These are phyloP conservation scores for Viola odorata DNA, from an alignment of 345 rosid species.

Conservation along the genomic window DNA sequence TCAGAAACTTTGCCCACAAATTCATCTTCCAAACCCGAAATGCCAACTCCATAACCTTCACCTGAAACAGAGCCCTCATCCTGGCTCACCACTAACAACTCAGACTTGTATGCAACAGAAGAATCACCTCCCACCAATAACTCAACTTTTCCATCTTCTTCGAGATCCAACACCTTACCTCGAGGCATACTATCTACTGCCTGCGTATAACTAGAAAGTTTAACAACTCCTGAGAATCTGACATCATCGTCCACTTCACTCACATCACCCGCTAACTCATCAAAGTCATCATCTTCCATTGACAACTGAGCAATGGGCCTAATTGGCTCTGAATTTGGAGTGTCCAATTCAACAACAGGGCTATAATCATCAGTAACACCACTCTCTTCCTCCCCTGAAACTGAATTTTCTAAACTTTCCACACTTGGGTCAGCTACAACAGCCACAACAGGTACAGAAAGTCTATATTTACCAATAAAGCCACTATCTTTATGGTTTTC, in stretches of 20 bases:
- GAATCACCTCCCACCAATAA: slow-evolving; percentile 2
- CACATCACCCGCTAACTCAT: slow-evolving; percentile 30
- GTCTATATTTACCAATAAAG: slow-evolving; percentile 17
- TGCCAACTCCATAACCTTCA: slow-evolving; percentile 7
- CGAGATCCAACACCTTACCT: slow-evolving; percentile 17
- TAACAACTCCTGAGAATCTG: slow-evolving; percentile 19
- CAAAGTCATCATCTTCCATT: slow-evolving; percentile 49
- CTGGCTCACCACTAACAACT: background rate
- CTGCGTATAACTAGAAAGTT: slow-evolving; percentile 23
- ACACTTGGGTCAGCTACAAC: slow-evolving; percentile 12
- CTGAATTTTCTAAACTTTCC: slow-evolving; percentile 5
- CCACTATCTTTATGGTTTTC: slow-evolving; percentile 28
- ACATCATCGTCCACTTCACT: slow-evolving; percentile 28
- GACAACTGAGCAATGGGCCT: slow-evolving; percentile 63
- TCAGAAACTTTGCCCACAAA: slow-evolving; percentile 7
- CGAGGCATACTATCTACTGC: slow-evolving; percentile 22
- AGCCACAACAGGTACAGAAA: slow-evolving; percentile 22
- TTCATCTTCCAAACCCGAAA: slow-evolving; percentile 14
- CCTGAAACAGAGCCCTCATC: slow-evolving; percentile 6
- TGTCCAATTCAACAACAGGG: slow-evolving; percentile 18
- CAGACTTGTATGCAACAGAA: slow-evolving; percentile 6
- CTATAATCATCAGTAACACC: slow-evolving; percentile 4
- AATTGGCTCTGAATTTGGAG: slow-evolving; percentile 18
- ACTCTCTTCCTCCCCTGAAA: slow-evolving; percentile 6
- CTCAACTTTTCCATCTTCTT: slow-evolving; percentile 17